A percentile compares a stretch with the other conserved stretches of the same genome.
Evolutionary conservation across 2,329 filamentous ascomycete genomes (phyloP).

Genomic region (Fusarium sp.): DNA sequence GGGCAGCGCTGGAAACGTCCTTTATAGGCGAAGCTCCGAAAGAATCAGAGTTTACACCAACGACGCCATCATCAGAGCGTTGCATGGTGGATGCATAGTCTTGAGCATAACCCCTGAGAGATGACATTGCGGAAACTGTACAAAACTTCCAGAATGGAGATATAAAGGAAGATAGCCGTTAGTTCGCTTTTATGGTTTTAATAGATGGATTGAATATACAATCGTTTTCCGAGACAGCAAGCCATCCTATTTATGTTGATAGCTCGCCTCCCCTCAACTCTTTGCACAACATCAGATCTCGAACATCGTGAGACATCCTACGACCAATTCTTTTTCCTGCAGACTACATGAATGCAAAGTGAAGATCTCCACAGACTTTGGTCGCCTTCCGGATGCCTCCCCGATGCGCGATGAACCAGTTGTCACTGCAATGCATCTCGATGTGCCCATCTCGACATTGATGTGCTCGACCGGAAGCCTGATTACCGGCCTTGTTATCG

Average conservation of each 20-base stretch:
- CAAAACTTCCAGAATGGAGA: neutral
- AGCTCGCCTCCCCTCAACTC: slow-evolving; percentile 4
- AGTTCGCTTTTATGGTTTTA: neutral
- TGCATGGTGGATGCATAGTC: slow-evolving; percentile 11
- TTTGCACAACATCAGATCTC: slow-evolving; percentile 12
- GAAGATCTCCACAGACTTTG: slow-evolving; percentile 2
- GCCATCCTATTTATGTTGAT: slow-evolving; percentile 27
- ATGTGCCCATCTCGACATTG: slow-evolving; percentile 18
- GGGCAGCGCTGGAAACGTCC: slow-evolving; percentile 2
- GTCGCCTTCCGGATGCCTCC: slow-evolving; percentile 26
- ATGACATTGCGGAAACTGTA: slow-evolving; percentile 13
- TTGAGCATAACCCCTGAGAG: slow-evolving; percentile 22
- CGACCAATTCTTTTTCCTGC: neutral
- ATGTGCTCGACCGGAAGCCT: slow-evolving; percentile 2
- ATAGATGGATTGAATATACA: neutral
- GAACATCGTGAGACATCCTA: slow-evolving; percentile 19
- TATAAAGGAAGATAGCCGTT: neutral
- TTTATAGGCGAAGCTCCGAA: slow-evolving; percentile 11
- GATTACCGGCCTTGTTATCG: slow-evolving; percentile 3
- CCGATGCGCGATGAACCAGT: slow-evolving; percentile 15
- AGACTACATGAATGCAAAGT: neutral
- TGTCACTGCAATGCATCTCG: slow-evolving; percentile 23
- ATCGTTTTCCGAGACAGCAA: slow-evolving; percentile 2
- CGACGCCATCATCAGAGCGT: slow-evolving; percentile 8
- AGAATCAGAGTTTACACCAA: slow-evolving; percentile 28